Evolutionary conservation across 176 grass and related monocot genomes (phyloP).

Genomic region (Bromus sterilis): DNA sequence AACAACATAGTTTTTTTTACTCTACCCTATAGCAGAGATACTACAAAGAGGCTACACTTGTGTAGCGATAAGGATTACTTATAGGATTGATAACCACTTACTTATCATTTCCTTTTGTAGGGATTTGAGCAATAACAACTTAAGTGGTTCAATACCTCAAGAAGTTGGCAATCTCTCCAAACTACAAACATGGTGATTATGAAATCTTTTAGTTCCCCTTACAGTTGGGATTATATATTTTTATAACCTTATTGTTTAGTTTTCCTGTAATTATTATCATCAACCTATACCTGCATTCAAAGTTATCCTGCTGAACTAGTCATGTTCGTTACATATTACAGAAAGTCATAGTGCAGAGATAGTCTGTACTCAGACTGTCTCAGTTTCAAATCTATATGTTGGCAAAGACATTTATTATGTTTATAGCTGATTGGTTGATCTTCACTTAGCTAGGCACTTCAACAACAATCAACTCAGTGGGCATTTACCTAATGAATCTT

Average conservation of each 20-base stretch:
- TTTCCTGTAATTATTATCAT: neutral
- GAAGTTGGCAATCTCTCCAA: conserved; percentile 29
- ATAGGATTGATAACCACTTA: neutral
- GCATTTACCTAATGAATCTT: conserved; percentile 13
- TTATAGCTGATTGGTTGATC: conserved; percentile 17
- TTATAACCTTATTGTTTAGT: neutral
- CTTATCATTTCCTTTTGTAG: conserved; percentile 25
- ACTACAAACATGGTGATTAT: conserved; percentile 42
- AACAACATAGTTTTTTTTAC: neutral
- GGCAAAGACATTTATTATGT: neutral
- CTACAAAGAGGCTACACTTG: neutral
- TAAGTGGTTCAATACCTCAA: conserved; percentile 21
- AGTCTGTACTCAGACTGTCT: neutral
- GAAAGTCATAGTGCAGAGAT: neutral
- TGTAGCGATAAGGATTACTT: neutral
- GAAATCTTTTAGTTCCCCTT: neutral
- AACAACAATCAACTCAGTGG: conserved; percentile 48
- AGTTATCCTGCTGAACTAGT: neutral
- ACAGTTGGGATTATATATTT: neutral
- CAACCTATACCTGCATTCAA: neutral
- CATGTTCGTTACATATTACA: conserved; percentile 1
- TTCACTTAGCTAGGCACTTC: conserved; percentile 52
- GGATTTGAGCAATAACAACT: conserved; percentile 44
- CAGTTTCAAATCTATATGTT: neutral
- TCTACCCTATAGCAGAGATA: neutral